These are phyloP conservation scores for Lipomyces spencermartinsiae DNA, from an alignment of 805 yeast genomes.

Conservation along the genomic window DNA sequence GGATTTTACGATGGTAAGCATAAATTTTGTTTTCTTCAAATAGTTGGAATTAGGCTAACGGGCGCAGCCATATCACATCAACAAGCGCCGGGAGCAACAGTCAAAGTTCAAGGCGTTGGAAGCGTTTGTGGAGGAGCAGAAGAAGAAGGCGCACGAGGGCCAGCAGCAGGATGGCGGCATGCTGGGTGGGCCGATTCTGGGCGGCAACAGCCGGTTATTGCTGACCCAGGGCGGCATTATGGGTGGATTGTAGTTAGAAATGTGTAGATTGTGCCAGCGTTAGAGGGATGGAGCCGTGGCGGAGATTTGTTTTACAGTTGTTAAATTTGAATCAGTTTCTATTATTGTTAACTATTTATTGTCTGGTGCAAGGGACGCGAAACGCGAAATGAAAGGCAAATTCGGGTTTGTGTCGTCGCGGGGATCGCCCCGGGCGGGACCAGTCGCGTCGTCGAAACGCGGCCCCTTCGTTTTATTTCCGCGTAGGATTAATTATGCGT, in stretches of 20 bases:
- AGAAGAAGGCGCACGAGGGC: constrained; percentile 55
- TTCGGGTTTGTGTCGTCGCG: too few relatives aligned
- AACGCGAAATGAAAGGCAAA: neutral
- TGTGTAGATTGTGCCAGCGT: neutral
- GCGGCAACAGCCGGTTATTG: constrained; percentile 32
- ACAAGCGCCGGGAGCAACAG: constrained; percentile 80
- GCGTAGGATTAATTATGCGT: too few relatives aligned
- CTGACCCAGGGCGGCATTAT: constrained; percentile 34
- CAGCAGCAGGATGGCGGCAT: constrained; percentile 56
- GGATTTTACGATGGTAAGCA: constrained; percentile 74
- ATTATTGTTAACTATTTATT: too few relatives aligned
- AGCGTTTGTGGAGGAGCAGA: constrained; percentile 73
- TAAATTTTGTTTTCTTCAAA: too few relatives aligned
- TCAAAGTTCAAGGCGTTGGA: constrained; percentile 68
- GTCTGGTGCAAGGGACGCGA: neutral
- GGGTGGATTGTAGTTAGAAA: neutral
- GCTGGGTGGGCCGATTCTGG: constrained; percentile 47
- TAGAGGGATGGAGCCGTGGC: neutral
- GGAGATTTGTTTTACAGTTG: too few relatives aligned
- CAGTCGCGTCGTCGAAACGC: too few relatives aligned
- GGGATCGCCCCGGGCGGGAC: too few relatives aligned
- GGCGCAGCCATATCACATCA: constrained; percentile 78
- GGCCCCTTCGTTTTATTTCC: too few relatives aligned
- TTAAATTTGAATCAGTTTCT: neutral
- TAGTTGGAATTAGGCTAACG: neutral